A percentile compares a stretch with the other conserved stretches of the same genome.
Evolutionary conservation across 2,329 filamentous ascomycete genomes (phyloP).

Genomic region (Fusarium citri): DNA sequence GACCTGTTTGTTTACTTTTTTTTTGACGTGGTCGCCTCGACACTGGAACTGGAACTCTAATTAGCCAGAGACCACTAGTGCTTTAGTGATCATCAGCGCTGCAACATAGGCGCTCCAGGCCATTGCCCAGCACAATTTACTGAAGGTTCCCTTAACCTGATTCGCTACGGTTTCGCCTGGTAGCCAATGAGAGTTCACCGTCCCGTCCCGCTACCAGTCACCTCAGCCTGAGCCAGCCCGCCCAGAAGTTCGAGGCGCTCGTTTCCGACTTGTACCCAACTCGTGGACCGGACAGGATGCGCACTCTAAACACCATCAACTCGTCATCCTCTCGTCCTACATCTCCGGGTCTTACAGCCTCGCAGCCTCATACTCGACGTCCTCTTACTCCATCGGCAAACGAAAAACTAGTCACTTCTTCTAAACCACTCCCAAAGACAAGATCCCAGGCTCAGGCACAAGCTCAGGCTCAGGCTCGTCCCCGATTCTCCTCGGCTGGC

Average conservation of each 20-base stretch:
- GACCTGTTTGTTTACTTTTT: constrained; percentile 38
- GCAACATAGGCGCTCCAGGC: constrained; percentile 4
- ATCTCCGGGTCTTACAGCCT: constrained; percentile 19
- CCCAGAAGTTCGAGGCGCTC: constrained; percentile 24
- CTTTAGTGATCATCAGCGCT: constrained; percentile 28
- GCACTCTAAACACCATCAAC: constrained; percentile 47
- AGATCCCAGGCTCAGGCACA: constrained; percentile 19
- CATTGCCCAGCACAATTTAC: constrained; percentile 6
- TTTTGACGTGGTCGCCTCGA: constrained; percentile 25
- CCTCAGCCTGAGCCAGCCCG: constrained; percentile 30
- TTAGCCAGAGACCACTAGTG: constrained; percentile 26
- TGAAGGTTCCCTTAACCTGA: constrained; percentile 35
- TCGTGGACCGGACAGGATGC: constrained; percentile 42
- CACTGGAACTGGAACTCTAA: constrained; percentile 21
- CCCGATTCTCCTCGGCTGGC: constrained; percentile 40
- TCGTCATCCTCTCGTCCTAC: constrained; percentile 40
- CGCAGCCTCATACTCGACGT: constrained; percentile 28
- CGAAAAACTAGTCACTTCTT: constrained; percentile 28
- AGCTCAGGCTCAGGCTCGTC: constrained; percentile 33
- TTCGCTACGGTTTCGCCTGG: constrained; percentile 22
- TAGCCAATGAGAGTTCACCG: constrained; percentile 40
- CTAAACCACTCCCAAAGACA: constrained; percentile 35
- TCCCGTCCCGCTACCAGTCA: constrained; percentile 27
- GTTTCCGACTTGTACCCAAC: constrained; percentile 25
- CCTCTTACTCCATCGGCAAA: constrained; percentile 20